Percentiles rank a stretch among this genome's conserved stretches.
phyloP scores from a whole-genome alignment of 805 yeast genomes.

The Kluyveromyces siamensis region DNA sequence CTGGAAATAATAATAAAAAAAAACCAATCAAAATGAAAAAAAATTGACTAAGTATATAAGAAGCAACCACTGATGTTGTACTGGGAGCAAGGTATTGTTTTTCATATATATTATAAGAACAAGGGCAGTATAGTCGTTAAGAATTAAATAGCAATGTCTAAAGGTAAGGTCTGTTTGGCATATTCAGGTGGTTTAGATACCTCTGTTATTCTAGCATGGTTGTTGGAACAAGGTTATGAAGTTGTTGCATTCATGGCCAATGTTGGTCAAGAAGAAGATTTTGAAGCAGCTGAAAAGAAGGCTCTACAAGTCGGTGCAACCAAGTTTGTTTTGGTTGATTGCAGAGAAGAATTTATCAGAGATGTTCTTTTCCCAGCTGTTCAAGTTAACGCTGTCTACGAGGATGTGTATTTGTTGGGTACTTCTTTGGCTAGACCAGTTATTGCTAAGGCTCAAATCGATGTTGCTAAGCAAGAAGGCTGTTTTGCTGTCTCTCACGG shows the following conservation, averaged over 20 bases:
- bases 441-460: constrained; percentile 95
- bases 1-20: not conserved
- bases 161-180: constrained; percentile 98
- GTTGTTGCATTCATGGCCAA: constrained; percentile 97
- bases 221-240: constrained; percentile 95
- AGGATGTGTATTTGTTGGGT: constrained; percentile 92
- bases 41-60: not conserved
- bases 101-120: not conserved
- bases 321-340: constrained; percentile 89
- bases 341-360: constrained; percentile 90
- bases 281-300: constrained; percentile 92
- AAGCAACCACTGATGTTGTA: not conserved
- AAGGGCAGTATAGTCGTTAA: not conserved
- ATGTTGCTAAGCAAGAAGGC: constrained; percentile 94
- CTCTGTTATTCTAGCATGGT: constrained; percentile 96
- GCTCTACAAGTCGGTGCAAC: constrained; percentile 96
- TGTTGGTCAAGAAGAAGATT: constrained; percentile 99
- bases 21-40: too few relatives aligned
- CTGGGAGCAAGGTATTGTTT: too few relatives aligned
- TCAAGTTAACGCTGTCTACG: constrained; percentile 95
- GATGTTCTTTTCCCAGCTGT: constrained; percentile 91
- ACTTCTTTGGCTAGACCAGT: constrained; percentile 98
- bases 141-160: constrained; percentile 51
- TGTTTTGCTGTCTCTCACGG: constrained; percentile 99
- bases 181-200: constrained; percentile 99